Evolutionary conservation across 2,329 filamentous ascomycete species (phyloP).

Genomic region (Fusarium vanettenii): DNA sequence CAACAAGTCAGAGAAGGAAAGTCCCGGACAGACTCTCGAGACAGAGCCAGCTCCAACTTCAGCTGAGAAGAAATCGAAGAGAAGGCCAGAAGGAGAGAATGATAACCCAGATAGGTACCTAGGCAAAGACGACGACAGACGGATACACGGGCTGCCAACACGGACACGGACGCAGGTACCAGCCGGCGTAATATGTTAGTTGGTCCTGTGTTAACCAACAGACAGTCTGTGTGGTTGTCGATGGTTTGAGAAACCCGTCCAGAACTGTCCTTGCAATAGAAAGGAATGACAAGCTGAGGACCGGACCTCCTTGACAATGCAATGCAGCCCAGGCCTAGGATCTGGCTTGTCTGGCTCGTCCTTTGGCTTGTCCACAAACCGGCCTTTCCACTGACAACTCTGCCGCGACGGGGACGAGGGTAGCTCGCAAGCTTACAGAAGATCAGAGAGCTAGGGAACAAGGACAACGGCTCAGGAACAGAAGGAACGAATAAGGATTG

Average conservation of each 20-base stretch:
- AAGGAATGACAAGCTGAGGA: constrained; percentile 27
- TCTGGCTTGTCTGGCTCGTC: constrained; percentile 10
- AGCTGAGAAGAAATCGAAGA: not conserved
- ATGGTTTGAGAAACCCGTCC: constrained; percentile 6
- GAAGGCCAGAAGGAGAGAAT: constrained; percentile 6
- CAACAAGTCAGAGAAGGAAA: constrained; percentile 17
- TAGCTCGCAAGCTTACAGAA: constrained; percentile 18
- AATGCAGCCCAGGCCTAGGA: constrained; percentile 10
- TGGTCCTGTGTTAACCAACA: constrained; percentile 15
- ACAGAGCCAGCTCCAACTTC: not conserved
- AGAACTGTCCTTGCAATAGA: constrained; percentile 19
- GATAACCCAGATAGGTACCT: not conserved
- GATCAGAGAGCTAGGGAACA: constrained; percentile 26
- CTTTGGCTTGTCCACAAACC: not conserved
- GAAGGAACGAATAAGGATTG: not conserved
- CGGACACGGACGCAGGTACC: constrained; percentile 35
- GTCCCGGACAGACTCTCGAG: not conserved
- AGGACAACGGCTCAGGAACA: constrained; percentile 32
- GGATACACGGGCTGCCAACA: not conserved
- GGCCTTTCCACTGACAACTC: constrained; percentile 19
- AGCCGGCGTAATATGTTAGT: constrained; percentile 26
- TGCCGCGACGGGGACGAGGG: constrained; percentile 23
- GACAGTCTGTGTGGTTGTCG: constrained; percentile 14
- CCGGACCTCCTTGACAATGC: not conserved
- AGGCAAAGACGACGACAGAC: not conserved